Evolutionary conservation across 164 flowering plant species (phyloP), one percentile per base, ranked within the genome.

Genomic region (Protea cynaroides): DNA sequence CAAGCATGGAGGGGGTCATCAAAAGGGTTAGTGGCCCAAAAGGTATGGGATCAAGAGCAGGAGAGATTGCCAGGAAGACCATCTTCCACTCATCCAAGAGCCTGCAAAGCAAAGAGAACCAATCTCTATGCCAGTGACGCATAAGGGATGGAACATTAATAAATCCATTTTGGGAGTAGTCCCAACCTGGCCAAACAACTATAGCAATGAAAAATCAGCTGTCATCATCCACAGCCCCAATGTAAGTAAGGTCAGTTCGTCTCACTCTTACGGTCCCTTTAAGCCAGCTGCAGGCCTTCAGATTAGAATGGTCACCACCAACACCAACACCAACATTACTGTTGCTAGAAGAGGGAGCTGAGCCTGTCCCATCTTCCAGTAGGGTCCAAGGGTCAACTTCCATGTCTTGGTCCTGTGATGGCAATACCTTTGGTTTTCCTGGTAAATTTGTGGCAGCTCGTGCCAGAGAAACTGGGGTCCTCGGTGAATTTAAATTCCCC

Each of bases 351-450:
- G 87, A 74, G 50, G 82, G 76, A 44, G 81, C 79, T 18, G 86
- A 80, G 25, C 90, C 90, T 3, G 97, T 82, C 63, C 97, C 97
- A 70, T 95, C 97, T 78, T 95, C 99, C 65, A 92, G 73, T 38
- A 92, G 82, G 10, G 79, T 81, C 99, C 99, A 95, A 14, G 97
- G 96, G 62, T 95, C 99, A 44, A 90, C 59, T 61, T 92, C 98
- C 67, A 78, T 65, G 25, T 88, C 95, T 62, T 64, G 63, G 13
- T 92, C 96, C 56, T 73, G 89, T 59, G 43, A 40, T 8, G 75
- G 65, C 21, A 62, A 46, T 57, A 75, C 36, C 80, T 86, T 91
- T 65, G 81, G 52, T 74, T 87, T 90, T 14, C 79, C 84, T 7
- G 77, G 56, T 21, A 63, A 36, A 43, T 56, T 79, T 14, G 76